Evolutionary conservation across 495 filamentous ascomycete genomes (phyloP), one percentile per base, ranked within the genome.

Genomic region (Choiromyces venosus): DNA sequence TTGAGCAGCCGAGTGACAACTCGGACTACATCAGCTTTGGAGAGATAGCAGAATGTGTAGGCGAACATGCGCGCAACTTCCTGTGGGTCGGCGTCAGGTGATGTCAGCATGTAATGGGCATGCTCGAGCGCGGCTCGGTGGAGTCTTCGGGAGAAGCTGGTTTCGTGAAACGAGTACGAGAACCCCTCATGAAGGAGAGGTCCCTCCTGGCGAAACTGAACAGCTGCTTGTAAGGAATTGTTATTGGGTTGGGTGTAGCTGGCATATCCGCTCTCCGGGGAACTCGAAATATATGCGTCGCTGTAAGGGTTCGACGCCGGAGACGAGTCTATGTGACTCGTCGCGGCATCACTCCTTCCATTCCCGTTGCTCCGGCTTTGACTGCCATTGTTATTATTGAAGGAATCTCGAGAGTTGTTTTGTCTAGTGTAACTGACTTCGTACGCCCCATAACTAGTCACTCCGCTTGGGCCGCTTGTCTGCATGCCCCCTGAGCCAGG

Each of bases 141-240:
- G 36, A 95, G 84, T 18, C 89, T 85, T 0, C 92, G 87, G 25
- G 88, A 88, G 74, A 96, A 92, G n/a, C 87, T 87, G 19, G 84
- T 83, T 82, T 95, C 93, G 36, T 88, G 75, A 66, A 76, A 77
- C 18, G 75, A 85, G 64, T 88, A 84, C 40, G 85, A 83, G 76
- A 87, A 87, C 0, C 85, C 85, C 5, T 69, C 79, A 0, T 86
- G 86, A 1, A 79, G 70, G 1, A 84, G 81, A 1, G 85, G 83
- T 7, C 80, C 72, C 21, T 82, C 79, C 67, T 69, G 80, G n/a
- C 52, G 70, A 66, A 69, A 83, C 56, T 78, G 65, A 35, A 46
- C 10, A 37, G 66, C 33, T 9, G 16, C 25, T 67, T 61, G 75
- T 10, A 39, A 67, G n/a, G 66, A 42, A 29, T 39, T 74, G 74